These are phyloP conservation scores for Naganishia friedmannii DNA, from an alignment of 768 basidiomycete species.

Conservation along the genomic window DNA sequence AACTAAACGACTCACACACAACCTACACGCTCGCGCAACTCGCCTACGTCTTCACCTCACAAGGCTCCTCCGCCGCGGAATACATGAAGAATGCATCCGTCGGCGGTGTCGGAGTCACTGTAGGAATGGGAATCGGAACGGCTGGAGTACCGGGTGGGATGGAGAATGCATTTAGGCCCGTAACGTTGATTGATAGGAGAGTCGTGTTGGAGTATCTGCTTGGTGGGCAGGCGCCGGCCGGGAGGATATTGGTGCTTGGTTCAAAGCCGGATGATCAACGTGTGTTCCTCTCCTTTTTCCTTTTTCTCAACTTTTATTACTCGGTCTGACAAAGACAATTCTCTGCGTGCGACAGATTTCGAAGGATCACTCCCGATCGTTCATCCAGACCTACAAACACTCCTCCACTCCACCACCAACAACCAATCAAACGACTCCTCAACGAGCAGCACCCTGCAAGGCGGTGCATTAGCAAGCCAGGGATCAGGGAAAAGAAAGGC, in stretches of 20 bases:
- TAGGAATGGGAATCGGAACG: background rate
- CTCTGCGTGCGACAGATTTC: conserved; percentile 21
- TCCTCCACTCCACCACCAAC: conserved; percentile 29
- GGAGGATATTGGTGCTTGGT: conserved; percentile 56
- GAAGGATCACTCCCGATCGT: conserved; percentile 49
- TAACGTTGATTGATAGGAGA: conserved; percentile 83
- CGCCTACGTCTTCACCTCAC: conserved; percentile 75
- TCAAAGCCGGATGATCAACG: conserved; percentile 58
- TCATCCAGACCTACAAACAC: conserved; percentile 36
- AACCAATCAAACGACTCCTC: conserved; percentile 27
- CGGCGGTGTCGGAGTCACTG: conserved; percentile 50
- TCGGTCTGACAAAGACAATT: conserved; percentile 21
- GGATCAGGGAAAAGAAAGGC: conserved; percentile 64
- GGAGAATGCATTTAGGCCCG: conserved; percentile 63
- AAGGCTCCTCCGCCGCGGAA: conserved; percentile 71
- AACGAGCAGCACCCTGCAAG: too few species aligned
- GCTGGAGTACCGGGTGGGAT: conserved; percentile 42
- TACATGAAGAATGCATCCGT: conserved; percentile 78
- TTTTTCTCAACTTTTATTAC: background rate
- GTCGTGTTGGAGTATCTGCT: conserved; percentile 81
- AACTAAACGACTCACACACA: conserved; percentile 54
- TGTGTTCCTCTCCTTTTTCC: conserved; percentile 23
- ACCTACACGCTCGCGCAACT: conserved; percentile 78
- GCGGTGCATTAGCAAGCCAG: conserved; percentile 46
- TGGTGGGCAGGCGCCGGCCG: conserved; percentile 54